Base-by-base conservation (phyloP, 2,329 filamentous ascomycete species). In the Zarea fungicola region DNA sequence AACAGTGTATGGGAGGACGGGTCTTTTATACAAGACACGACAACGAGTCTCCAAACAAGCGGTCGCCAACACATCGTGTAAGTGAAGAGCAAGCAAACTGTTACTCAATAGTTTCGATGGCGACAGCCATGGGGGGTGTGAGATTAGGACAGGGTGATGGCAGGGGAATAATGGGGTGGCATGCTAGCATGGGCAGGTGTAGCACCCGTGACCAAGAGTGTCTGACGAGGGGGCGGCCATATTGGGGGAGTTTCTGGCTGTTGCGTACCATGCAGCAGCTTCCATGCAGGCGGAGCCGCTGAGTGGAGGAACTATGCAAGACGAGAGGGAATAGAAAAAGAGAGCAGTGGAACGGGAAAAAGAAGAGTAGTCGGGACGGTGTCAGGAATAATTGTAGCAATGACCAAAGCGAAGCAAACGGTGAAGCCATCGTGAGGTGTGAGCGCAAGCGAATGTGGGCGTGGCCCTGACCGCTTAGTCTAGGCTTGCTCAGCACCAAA, bases 1-100 rank as follows among this genome's bases (percentile, higher is more conserved):
- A 31, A 21, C 14, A 16, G 29, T 8, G 40, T 36, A 31, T 37
- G 47, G 47, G 47, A 25, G 31, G 40, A 37, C 23, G 40, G 19
- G 47, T 25, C 16, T 25, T 37, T 49, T 49, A 49, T 49, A 49
- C 34, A 41, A 35, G 29, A 50, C 21, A 18, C 22, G 42, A 44
- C 18, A n/a, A 31, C 11, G 34, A 32, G 43, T 32, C 16, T 42
- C 23, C 39, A 40, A 32, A 48, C n/a, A 46, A 26, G 60, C 56
- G 58, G 63, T 56, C 37, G 44, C 36, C 26, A 54, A 51, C 64
- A 28, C 40, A 68, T 69, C 58, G 52, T 65, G 54, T 60, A 50
- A 50, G 48, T 50, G 42, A 46, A 29, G 31, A 46, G 36, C 35
- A 32, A 31, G 35, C 35, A 50, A 50, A 36, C 48, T 46, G 48